Evolutionary conservation across 2,329 filamentous ascomycete genomes (phyloP).

Genomic region (Escovopsis weberi): DNA sequence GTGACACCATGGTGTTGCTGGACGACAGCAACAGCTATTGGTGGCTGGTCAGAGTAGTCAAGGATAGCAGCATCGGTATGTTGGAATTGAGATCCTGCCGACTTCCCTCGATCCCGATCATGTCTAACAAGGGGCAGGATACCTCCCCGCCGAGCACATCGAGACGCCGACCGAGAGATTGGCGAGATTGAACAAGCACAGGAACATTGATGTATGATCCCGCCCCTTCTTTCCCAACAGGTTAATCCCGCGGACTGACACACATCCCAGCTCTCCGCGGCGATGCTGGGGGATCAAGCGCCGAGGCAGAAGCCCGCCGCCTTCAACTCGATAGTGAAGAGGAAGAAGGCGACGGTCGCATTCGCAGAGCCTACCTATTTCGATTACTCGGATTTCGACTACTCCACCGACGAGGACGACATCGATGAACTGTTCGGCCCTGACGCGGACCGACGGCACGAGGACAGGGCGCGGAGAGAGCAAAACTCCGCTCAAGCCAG

Average conservation of each 20-base stretch:
- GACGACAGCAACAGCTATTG: slow-evolving; percentile 99
- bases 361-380: slow-evolving; percentile 78
- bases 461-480: slow-evolving; percentile 17
- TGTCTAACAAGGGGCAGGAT: slow-evolving; percentile 42
- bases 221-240: no score
- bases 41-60: slow-evolving; percentile 96
- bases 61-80: slow-evolving; percentile 83
- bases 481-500: slow-evolving; percentile 16
- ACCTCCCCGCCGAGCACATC: slow-evolving; percentile 93
- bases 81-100: no score
- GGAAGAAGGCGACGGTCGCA: slow-evolving; percentile 64
- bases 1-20: slow-evolving; percentile 94
- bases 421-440: slow-evolving; percentile 30
- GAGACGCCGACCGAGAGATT: slow-evolving; percentile 93
- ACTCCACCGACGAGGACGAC: slow-evolving; percentile 60
- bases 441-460: slow-evolving; percentile 17
- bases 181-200: slow-evolving; percentile 89
- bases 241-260: slow-evolving; percentile 4
- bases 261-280: slow-evolving; percentile 38
- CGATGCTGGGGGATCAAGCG: slow-evolving; percentile 48
- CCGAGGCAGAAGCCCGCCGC: slow-evolving; percentile 59
- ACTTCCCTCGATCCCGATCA: no score
- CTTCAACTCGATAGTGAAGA: slow-evolving; percentile 70
- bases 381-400: slow-evolving; percentile 76
- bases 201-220: slow-evolving; percentile 81